Evolutionary conservation across 1,284 basidiomycete species (phyloP), one percentile per base, ranked within the genome.

Genomic region (Schizophyllum amplum): DNA sequence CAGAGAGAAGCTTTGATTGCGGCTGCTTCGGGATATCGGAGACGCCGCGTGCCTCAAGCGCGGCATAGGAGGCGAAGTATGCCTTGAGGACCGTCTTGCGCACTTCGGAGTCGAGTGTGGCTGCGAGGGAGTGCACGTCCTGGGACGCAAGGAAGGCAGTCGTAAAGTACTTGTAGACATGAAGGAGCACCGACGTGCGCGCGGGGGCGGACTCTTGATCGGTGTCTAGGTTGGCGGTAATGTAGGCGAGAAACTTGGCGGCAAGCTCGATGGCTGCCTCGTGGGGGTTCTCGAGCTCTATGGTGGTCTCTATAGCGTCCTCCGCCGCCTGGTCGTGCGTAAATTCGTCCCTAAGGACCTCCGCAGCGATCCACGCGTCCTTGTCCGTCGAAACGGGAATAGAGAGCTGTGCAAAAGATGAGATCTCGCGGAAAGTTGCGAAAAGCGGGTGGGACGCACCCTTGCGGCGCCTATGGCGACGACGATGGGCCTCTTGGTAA

Each of bases 341-440:
- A 70, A 94, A 95, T 63, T 93, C 90, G 66, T 94, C 92, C 68
- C 89, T 80, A 61, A 94, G 81, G 65, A 93, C 84, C 72, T 94
- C 91, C 56, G 92, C 92, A 54, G 85, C 81, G 66, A 93, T 90
- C 92, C 93, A 95, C 71, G 92, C 85, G 68, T 92, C 82, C 62
- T 76, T 66, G 47, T 78, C 76, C 20, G 89, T 86, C 52, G 90
- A 86, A 61, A 95, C 89, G 58, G 90, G 92, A 69, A 96, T 85
- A 61, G 87, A 86, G 62, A 95, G 71, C 89, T 92, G 63, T 24
- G 52, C 51, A 62, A 58, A 48, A 50, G 33, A 33, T 27, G 33
- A 56, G 56, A 59, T 54, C 55, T 56, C 17, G 13, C 33, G 33
- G 33, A 17, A 17, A 17, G 7, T 13, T 42, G 33, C 7, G 33